A percentile compares a stretch with the other conserved stretches of the same genome.
These are phyloP conservation scores for Hypoxylon subgilvum DNA, from an alignment of 495 filamentous ascomycete species.

Conservation along the genomic window DNA sequence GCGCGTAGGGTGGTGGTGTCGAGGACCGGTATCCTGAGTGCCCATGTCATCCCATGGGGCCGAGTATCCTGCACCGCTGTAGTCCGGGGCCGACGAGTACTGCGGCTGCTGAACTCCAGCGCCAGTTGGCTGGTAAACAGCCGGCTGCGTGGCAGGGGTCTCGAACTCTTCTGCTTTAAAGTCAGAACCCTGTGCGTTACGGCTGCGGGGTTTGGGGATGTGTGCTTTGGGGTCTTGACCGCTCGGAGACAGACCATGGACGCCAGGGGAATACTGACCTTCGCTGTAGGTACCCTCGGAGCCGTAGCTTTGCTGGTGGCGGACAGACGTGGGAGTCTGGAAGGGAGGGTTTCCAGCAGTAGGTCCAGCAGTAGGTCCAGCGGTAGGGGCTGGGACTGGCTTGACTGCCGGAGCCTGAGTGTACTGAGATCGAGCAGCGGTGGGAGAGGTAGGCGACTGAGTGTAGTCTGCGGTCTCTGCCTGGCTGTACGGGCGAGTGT, in stretches of 20 bases:
- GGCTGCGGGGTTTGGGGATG: slow-evolving; percentile 37
- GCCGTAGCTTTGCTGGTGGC: slow-evolving; percentile 47
- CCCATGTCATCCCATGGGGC: slow-evolving; percentile 73
- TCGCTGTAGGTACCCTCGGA: slow-evolving; percentile 64
- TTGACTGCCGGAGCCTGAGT: slow-evolving; percentile 49
- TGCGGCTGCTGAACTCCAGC: slow-evolving; percentile 41
- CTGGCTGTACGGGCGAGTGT: slow-evolving; percentile 48
- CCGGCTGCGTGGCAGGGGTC: slow-evolving; percentile 43
- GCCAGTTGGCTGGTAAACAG: slow-evolving; percentile 45
- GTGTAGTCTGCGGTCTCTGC: slow-evolving; percentile 48
- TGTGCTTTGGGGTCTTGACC: slow-evolving; percentile 45
- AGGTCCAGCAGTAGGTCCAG: no score
- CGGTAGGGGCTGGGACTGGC: slow-evolving; percentile 36
- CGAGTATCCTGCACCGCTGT: slow-evolving; percentile 68
- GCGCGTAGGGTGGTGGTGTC: slow-evolving; percentile 93
- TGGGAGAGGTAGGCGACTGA: slow-evolving; percentile 42
- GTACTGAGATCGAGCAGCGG: slow-evolving; percentile 43
- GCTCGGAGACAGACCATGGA: slow-evolving; percentile 45
- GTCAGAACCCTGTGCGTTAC: slow-evolving; percentile 48
- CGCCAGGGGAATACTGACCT: slow-evolving; percentile 63
- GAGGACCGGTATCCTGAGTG: slow-evolving; percentile 56
- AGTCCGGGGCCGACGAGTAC: slow-evolving; percentile 49
- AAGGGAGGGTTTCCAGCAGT: slow-evolving; percentile 26
- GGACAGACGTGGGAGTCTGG: slow-evolving; percentile 40
- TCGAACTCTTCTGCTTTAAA: slow-evolving; percentile 58